A percentile compares a stretch with the other conserved stretches of the same genome.
These are phyloP conservation scores for Cladophialophora exuberans DNA, from an alignment of 2,329 filamentous ascomycete species.

Conservation along the genomic window DNA sequence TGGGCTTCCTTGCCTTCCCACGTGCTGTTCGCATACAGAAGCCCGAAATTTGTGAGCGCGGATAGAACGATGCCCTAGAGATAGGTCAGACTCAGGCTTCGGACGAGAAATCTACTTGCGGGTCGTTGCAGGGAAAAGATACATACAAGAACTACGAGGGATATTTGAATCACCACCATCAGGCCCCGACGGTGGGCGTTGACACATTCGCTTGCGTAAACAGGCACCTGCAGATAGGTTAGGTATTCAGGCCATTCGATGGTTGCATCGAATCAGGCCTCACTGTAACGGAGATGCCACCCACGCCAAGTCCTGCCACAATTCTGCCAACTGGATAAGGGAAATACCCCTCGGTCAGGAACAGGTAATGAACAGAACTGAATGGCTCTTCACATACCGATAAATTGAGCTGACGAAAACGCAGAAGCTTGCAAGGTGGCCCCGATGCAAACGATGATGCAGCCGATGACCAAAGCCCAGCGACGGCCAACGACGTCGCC, in stretches of 20 bases:
- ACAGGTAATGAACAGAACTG: too few species aligned
- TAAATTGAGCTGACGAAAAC: constrained; percentile 18
- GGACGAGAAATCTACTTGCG: too few species aligned
- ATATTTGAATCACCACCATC: not conserved
- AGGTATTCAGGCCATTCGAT: not conserved
- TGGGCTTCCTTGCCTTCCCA: constrained; percentile 4
- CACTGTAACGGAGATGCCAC: constrained; percentile 6
- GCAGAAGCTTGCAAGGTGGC: constrained; percentile 30
- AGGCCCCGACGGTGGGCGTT: not conserved
- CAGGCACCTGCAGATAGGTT: not conserved
- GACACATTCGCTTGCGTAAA: constrained; percentile 2
- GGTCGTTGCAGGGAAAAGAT: too few species aligned
- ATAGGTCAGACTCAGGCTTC: not conserved
- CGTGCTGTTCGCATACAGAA: not conserved
- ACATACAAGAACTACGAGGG: constrained; percentile 1
- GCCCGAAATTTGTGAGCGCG: constrained; percentile 5
- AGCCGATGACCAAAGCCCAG: constrained; percentile 28
- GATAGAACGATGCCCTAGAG: not conserved
- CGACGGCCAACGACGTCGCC: not conserved
- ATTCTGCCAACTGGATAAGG: constrained; percentile 10
- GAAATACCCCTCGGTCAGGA: not conserved
- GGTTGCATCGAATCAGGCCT: not conserved
- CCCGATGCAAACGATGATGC: constrained; percentile 28
- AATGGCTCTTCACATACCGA: not conserved
- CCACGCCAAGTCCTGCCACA: constrained; percentile 4